These are phyloP conservation scores for Liriodendron chinense DNA, from an alignment of 164 flowering plant species.

Conservation along the genomic window DNA sequence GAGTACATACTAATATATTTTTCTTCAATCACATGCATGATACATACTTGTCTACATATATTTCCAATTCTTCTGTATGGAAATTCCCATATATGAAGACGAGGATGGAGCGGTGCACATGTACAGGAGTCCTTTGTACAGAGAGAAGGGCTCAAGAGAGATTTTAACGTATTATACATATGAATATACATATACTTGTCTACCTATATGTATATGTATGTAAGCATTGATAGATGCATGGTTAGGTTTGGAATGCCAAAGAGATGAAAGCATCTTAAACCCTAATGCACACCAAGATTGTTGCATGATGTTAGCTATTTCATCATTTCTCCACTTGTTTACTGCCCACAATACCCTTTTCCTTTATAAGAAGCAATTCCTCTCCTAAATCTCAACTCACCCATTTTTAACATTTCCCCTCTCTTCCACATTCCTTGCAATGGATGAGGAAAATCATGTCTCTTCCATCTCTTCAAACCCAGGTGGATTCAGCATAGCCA, in stretches of 20 bases:
- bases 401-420: not conserved
- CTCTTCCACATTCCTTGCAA: not conserved
- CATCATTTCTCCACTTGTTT: not conserved
- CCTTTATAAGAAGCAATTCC: constrained; percentile 4
- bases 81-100: no score
- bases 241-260: constrained; percentile 3
- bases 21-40: no score
- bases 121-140: no score
- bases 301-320: constrained; percentile 1
- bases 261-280: constrained; percentile 3
- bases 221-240: no score
- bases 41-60: no score
- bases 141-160: no score
- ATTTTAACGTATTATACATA: no score
- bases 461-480: constrained; percentile 5
- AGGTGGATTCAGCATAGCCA: constrained; percentile 22
- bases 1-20: no score
- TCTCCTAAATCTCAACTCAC: not conserved
- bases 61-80: no score
- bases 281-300: constrained; percentile 19
- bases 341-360: constrained; percentile 1
- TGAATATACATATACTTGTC: no score
- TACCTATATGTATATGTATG: no score
- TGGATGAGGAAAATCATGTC: constrained; percentile 4
- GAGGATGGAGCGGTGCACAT: no score